Percentiles rank a stretch among this genome's conserved stretches.
Conservation (phyloP, 1,284 basidiomycete genomes). For the Ustilago hordei region DNA sequence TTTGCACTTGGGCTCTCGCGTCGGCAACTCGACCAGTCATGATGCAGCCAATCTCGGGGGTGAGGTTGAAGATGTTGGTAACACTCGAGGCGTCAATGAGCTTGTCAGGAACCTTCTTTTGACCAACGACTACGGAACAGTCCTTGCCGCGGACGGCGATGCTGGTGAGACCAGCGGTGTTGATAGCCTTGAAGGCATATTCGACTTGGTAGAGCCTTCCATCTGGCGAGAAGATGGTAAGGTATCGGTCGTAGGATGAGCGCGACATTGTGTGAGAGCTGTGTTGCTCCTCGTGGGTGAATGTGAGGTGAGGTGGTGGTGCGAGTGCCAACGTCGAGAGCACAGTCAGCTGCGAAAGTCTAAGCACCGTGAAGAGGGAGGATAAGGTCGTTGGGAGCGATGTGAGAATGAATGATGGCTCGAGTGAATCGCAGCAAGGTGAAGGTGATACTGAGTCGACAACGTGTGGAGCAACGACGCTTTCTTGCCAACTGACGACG, state of each 20-base stretch:
- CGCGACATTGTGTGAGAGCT: slow-evolving; percentile 59
- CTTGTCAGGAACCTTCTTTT: slow-evolving; percentile 99
- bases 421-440: background rate
- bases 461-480: slow-evolving; percentile 26
- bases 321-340: background rate
- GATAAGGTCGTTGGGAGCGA: background rate
- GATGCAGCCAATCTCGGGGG: slow-evolving; percentile 95
- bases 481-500: slow-evolving; percentile 37
- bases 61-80: slow-evolving; percentile 96
- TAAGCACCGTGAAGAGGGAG: background rate
- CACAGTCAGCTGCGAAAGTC: background rate
- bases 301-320: background rate
- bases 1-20: slow-evolving; percentile 87
- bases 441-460: slow-evolving; percentile 32
- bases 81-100: slow-evolving; percentile 93
- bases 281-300: background rate
- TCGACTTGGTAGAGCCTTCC: slow-evolving; percentile 69
- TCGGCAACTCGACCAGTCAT: slow-evolving; percentile 97
- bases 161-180: slow-evolving; percentile 93
- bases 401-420: background rate
- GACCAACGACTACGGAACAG: slow-evolving; percentile 93
- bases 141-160: slow-evolving; percentile 93
- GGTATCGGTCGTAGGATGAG: slow-evolving; percentile 67
- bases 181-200: slow-evolving; percentile 99
- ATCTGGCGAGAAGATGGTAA: slow-evolving; percentile 69